Base-by-base conservation (phyloP, 2,329 filamentous ascomycete species). In the Paraconiothyrium sp. region DNA sequence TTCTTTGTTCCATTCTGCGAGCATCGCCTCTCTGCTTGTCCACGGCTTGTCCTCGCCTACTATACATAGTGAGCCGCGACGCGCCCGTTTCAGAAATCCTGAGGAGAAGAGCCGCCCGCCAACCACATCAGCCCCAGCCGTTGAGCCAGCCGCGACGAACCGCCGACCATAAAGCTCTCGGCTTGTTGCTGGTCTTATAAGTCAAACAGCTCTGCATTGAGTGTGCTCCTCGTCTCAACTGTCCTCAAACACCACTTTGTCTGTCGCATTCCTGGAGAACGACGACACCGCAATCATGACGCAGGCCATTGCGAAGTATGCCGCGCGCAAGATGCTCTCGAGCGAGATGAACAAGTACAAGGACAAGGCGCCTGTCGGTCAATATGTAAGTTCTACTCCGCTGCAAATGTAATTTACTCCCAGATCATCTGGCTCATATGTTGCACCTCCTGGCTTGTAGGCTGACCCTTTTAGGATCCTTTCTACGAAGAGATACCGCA, bases 401-500 rank as follows among this genome's bases (percentile, higher is more conserved):
- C 14, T 6, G 14, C 39, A 41, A 30, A 4, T 30, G 6, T 30
- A 30, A 4, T 30, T 4, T 41, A n/a, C 39, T 41, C n/a, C 22
- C 37, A 24, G 47, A 22, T n/a, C 39, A 22, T 46, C n/a, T 16
- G 35, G 37, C 14, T 62, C 39, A 66, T 27, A 30, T 39, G 20
- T 46, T 37, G 22, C 30, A 20, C 22, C 43, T 22, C 54, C 50
- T 47, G 14, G 41, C 49, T 24, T 24, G 3, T 48, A 58, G 37
- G 49, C 59, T 60, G 51, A 39, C 41, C 57, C 27, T 34, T 50
- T 9, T 72, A 97, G 92, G 94, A 98, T 76, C 93, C 94, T 6
- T 97, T 93, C 81, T 97, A 94, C 72, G 92, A 97, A 77, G 85
- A 89, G 68, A 89, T 97, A 39, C 89, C 90, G 24, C 90, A 94